Evolutionary conservation across 2,329 filamentous ascomycete species (phyloP), one percentile per base, ranked within the genome.

Genomic region (Aspergillus ibericus): DNA sequence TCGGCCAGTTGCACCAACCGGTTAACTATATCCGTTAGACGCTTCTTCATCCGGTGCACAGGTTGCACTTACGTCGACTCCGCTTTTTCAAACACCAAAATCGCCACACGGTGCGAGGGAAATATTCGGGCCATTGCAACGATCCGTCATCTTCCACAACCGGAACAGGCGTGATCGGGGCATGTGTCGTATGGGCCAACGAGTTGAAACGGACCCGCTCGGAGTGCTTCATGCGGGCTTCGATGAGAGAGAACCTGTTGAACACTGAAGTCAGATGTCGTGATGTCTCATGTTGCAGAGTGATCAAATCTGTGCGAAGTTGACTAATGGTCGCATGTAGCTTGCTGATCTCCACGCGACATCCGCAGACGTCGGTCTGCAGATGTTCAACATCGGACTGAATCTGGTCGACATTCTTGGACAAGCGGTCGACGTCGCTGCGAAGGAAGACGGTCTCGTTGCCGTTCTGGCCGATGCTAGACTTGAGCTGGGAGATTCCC

Each of bases 61-160:
- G 15, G 55, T 16, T 36, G 22, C 42, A 68, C 75, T 76, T 64
- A 77, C 75, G 61, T 63, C 74, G 64, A 62, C 70, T 77, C 63
- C 70, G 67, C 64, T 75, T 75, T 66, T 77, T 77, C 54, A 77
- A 63, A 59, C 73, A 75, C 75, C 75, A 77, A 57, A 77, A 77
- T 44, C 73, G 69, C 75, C 74, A 76, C 7, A 77, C 73, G 1
- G 73, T 75, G 29, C 67, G 61, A 18, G 75, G 75, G 44, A 77
- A 77, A 52, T 73, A 76, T 32, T 72, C 62, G 4, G 75, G 75
- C 66, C 68, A 76, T 44, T 66, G 65, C 16, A 77, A 58, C 6
- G 71, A 62, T 12, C 75, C 75, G 60, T 77, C 72, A 7, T 69
- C 67, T 38, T 68, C 64, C 29, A 77, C 64, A 29, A 72, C 59